Evolutionary conservation across 1,284 basidiomycete genomes (phyloP), one percentile per base, ranked within the genome.

Genomic region (Retiboletus flavoniger): DNA sequence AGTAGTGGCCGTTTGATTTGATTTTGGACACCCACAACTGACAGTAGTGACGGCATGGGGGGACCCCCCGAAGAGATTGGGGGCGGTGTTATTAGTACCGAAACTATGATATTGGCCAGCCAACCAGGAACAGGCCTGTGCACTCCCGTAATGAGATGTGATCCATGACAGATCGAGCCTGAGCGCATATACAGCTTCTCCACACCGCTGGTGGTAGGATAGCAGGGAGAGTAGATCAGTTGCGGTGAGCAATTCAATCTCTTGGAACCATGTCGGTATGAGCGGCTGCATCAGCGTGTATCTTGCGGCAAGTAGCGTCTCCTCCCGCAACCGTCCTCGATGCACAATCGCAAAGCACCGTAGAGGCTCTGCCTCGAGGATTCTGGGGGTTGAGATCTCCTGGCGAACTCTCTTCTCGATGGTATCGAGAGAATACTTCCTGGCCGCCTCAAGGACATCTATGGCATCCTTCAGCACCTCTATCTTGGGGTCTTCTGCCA

Each of bases 401-500:
- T 63, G 55, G 21, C 59, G 38, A 10, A 53, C 53, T 24, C 46
- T 61, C 32, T 31, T 46, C 49, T 61, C 56, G 24, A 62, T 56
- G 9, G 19, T 38, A 34, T 54, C 40, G 16, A 55, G 42, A n/a
- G 51, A 52, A 41, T 62, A 61, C 26, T 58, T 62, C 35, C 35
- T 43, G 10, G 60, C 49, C 4, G 55, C 59, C 13, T 57, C 52
- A 1, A 61, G 50, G 3, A 62, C 45, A n/a, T 54, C 34, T 6
- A 54, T 14, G 2, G 34, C 19, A 6, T 53, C 61, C n/a, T 29
- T 35, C 19, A 61, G 29, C 4, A 44, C 42, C 0, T 58, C 55
- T 6, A 63, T 13, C 13, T 39, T 41, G 14, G 60, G 61, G n/a
- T 61, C 59, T 7, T 61, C 59, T 9, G 59, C 54, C 17, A 61